Base-by-base conservation (phyloP, 2,329 filamentous ascomycete genomes). In the Arthrobotrys sphaeroides region DNA sequence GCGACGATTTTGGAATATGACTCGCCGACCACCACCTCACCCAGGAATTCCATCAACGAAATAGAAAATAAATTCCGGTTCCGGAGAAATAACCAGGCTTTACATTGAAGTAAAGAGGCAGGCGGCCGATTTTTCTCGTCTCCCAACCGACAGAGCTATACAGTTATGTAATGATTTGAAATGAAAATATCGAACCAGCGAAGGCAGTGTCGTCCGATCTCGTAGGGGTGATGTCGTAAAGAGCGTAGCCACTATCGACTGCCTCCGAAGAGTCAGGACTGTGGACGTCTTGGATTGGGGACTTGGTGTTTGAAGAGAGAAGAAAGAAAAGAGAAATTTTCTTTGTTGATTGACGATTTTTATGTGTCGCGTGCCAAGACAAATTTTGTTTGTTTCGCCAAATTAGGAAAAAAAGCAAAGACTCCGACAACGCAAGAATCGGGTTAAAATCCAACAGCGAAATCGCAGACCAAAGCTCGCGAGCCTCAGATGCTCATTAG, bases 131-230 rank as follows among this genome's bases (percentile, higher is more conserved):
- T 57, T 20, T 67, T 75, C 72, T 75, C 72, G 72, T 75, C 64
- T 61, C 72, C 72, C 69, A 69, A 75, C 72, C 72, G 72, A 75
- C 72, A 75, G 72, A 69, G 72, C 64, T 65, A 67, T 74, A 75
- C 64, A 74, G 40, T 5, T 55, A 49, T 69, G 72, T 75, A 75
- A 75, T 75, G 72, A 75, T 75, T 69, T 55, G 31, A 49, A 40
- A 53, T 3, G 13, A 16, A 69, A 75, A 75, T 69, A 75, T 69
- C 72, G 72, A 49, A 75, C 64, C 72, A 68, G 57, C 57, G 64
- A 60, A 20, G 31, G 55, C 53, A 38, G 64, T 51, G 31, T 61
- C 47, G 57, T 75, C 51, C 72, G 72, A 75, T 68, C 72, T 60
- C 72, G 64, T 75, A 55, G 47, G 53, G 72, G 64, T 75, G 72